Percentiles rank a stretch among this genome's conserved stretches.
Conservation (phyloP, 192 early-diverging fungal species). For the Coemansia sp. region DNA sequence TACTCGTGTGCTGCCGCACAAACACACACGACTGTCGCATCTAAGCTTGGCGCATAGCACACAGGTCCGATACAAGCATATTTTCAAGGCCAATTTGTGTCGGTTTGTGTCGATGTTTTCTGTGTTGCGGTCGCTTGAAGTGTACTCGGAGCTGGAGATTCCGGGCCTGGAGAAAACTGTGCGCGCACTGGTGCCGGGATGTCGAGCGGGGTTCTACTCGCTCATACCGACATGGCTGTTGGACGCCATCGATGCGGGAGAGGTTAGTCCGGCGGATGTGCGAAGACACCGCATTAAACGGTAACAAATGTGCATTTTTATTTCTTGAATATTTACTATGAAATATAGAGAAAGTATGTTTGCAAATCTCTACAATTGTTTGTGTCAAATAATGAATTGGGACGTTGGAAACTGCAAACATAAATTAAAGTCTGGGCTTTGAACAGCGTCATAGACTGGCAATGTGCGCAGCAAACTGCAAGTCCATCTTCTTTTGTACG, state of each 20-base stretch:
- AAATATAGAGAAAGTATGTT: too few species aligned
- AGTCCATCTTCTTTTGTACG: too few species aligned
- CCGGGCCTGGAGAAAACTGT: constrained; percentile 19
- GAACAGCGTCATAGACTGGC: too few species aligned
- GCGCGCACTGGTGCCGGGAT: constrained; percentile 9
- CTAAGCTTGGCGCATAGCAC: constrained; percentile 21
- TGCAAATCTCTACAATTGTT: too few species aligned
- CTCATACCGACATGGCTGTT: constrained; percentile 24
- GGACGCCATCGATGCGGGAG: constrained; percentile 8
- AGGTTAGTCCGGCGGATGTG: not conserved
- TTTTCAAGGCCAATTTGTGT: constrained; percentile 25
- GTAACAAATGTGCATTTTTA: not conserved
- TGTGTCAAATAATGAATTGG: too few species aligned
- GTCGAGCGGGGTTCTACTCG: constrained; percentile 16
- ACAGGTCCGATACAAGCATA: constrained; percentile 10
- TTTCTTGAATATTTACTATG: too few species aligned
- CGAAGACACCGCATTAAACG: not conserved
- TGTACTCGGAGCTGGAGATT: constrained; percentile 23
- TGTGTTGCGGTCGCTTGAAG: constrained; percentile 19
- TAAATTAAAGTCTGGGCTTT: too few species aligned
- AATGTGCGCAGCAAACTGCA: too few species aligned
- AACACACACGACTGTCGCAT: constrained; percentile 12
- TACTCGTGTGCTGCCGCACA: not conserved
- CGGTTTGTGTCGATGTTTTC: constrained; percentile 18
- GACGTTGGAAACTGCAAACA: too few species aligned